Evolutionary conservation across 1,139 yeast genomes (phyloP).

Genomic region (Spathaspora sp.): DNA sequence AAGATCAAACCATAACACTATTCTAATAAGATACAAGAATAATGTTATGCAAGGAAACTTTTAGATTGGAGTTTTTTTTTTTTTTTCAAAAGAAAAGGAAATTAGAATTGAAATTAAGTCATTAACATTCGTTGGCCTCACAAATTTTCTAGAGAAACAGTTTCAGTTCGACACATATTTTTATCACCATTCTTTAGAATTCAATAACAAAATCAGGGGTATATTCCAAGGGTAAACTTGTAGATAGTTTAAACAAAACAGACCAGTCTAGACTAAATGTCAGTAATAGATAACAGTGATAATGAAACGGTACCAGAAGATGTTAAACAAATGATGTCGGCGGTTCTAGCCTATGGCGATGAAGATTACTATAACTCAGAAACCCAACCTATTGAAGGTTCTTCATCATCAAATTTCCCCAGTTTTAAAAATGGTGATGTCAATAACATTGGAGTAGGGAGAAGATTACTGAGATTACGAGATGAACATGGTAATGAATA

Average conservation of each 20-base stretch:
- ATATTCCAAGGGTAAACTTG: neutral
- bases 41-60: neutral
- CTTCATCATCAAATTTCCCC: neutral
- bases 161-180: neutral
- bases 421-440: neutral
- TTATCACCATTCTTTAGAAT: neutral
- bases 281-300: constrained; percentile 9
- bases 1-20: neutral
- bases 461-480: constrained; percentile 5
- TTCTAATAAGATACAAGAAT: neutral
- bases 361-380: neutral
- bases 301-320: constrained; percentile 18
- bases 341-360: constrained; percentile 6
- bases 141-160: neutral
- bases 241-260: neutral
- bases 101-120: neutral
- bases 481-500: constrained; percentile 14
- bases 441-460: neutral
- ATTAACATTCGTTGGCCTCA: neutral
- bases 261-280: neutral
- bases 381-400: neutral
- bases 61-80: neutral
- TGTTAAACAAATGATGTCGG: constrained; percentile 20
- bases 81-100: neutral
- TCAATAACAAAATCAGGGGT: neutral